Conservation (phyloP, 2,329 filamentous ascomycete genomes). For the Pseudogymnoascus sp. region DNA sequence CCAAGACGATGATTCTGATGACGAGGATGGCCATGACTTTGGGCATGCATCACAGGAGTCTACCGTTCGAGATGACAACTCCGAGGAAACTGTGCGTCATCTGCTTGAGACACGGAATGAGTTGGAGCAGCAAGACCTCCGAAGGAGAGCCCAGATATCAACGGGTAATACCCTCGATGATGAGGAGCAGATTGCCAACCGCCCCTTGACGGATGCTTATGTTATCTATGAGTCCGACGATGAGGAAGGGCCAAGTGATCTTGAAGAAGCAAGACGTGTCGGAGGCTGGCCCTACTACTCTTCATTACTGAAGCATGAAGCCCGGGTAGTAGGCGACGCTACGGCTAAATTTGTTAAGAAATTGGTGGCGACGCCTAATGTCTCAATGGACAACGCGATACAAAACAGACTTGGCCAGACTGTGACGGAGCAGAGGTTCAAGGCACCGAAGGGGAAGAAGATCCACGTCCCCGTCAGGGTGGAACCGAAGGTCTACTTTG, state of each 20-base stretch:
- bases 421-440: constrained; percentile 53
- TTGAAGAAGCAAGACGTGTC: constrained; percentile 68
- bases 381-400: constrained; percentile 43
- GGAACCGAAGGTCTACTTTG: constrained; percentile 96
- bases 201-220: constrained; percentile 57
- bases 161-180: constrained; percentile 52
- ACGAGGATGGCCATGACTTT: constrained; percentile 31
- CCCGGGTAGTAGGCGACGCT: constrained; percentile 12
- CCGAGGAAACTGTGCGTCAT: constrained; percentile 17
- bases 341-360: constrained; percentile 19
- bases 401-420: constrained; percentile 47
- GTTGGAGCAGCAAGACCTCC: constrained; percentile 20
- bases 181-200: constrained; percentile 71
- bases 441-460: constrained; percentile 73
- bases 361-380: constrained; percentile 12
- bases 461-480: constrained; percentile 95
- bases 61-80: constrained; percentile 12
- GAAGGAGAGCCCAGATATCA: constrained; percentile 14
- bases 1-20: constrained; percentile 62
- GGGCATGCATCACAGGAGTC: constrained; percentile 12
- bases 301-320: constrained; percentile 41
- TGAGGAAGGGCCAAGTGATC: constrained; percentile 65
- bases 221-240: constrained; percentile 87
- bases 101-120: constrained; percentile 15
- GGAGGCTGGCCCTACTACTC: constrained; percentile 70